Evolutionary conservation across 164 flowering plant genomes (phyloP).

Genomic region (Vitis labrusca): DNA sequence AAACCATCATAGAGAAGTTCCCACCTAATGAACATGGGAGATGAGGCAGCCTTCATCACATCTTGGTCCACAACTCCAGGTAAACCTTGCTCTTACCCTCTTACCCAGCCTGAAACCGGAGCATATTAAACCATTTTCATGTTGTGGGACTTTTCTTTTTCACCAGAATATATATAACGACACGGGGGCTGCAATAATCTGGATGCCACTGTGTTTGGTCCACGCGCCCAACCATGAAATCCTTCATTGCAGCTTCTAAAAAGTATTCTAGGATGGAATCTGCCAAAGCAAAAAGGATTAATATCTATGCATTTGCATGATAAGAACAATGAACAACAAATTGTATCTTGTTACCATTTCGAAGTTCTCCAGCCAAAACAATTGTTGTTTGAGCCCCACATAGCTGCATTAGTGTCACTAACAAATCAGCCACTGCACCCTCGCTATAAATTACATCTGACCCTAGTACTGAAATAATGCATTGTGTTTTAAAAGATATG

Average conservation of each 20-base stretch:
- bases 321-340: background rate
- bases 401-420: constrained; percentile 59
- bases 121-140: background rate
- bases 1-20: too few relatives aligned
- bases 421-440: constrained; percentile 69
- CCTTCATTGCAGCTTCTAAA: constrained; percentile 68
- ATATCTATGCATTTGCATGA: too few relatives aligned
- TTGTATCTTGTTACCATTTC: constrained; percentile 54
- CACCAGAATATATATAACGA: constrained; percentile 65
- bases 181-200: constrained; percentile 67
- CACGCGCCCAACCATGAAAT: constrained; percentile 68
- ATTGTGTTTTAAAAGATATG: background rate
- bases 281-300: constrained; percentile 22
- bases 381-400: constrained; percentile 70
- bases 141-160: constrained; percentile 30
- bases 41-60: too few relatives aligned
- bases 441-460: constrained; percentile 91
- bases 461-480: constrained; percentile 57
- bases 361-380: constrained; percentile 79
- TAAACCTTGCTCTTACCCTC: too few relatives aligned
- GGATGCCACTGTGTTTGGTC: constrained; percentile 85
- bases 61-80: too few relatives aligned
- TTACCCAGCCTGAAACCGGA: too few relatives aligned
- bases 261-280: constrained; percentile 84
- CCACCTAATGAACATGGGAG: too few relatives aligned